phyloP scores from a whole-genome alignment of 2,329 filamentous ascomycete species.

The Chalara sp. region DNA sequence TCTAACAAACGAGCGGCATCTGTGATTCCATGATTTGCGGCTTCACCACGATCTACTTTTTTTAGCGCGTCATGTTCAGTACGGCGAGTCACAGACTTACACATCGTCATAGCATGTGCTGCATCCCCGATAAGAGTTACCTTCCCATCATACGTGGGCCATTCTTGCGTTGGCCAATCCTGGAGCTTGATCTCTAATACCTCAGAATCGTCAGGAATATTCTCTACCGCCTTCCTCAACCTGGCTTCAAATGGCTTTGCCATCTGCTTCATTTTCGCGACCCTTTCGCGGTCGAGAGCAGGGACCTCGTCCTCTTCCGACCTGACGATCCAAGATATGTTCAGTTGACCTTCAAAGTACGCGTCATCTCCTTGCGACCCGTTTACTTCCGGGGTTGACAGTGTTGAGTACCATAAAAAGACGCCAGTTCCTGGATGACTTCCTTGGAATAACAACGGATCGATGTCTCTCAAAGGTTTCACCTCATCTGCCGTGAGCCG shows the following conservation, averaged over 20 bases:
- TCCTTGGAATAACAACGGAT: no score
- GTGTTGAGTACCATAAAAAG: conserved; percentile 40
- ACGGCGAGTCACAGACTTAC: conserved; percentile 30
- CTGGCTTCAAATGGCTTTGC: conserved; percentile 42
- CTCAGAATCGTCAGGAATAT: conserved; percentile 34
- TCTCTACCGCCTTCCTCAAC: conserved; percentile 35
- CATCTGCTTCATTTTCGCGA: conserved; percentile 36
- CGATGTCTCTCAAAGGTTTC: no score
- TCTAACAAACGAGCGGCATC: conserved; percentile 41
- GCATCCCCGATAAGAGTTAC: conserved; percentile 47
- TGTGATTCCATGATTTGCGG: conserved; percentile 48
- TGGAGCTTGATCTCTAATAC: conserved; percentile 39
- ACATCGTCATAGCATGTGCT: conserved; percentile 54
- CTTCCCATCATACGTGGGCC: conserved; percentile 29
- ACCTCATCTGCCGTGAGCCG: no score
- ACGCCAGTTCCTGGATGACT: conserved; percentile 39
- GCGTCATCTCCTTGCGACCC: conserved; percentile 6
- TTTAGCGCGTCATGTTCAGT: neutral
- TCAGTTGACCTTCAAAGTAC: conserved; percentile 12
- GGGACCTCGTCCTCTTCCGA: conserved; percentile 33
- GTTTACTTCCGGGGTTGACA: conserved; percentile 14
- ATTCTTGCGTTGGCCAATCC: conserved; percentile 38
- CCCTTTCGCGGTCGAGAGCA: conserved; percentile 29
- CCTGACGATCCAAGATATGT: conserved; percentile 38
- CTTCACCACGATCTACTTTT: conserved; percentile 45